These are phyloP conservation scores for Fonsecaea nubica DNA, from an alignment of 2,329 filamentous ascomycete genomes.

Conservation along the genomic window DNA sequence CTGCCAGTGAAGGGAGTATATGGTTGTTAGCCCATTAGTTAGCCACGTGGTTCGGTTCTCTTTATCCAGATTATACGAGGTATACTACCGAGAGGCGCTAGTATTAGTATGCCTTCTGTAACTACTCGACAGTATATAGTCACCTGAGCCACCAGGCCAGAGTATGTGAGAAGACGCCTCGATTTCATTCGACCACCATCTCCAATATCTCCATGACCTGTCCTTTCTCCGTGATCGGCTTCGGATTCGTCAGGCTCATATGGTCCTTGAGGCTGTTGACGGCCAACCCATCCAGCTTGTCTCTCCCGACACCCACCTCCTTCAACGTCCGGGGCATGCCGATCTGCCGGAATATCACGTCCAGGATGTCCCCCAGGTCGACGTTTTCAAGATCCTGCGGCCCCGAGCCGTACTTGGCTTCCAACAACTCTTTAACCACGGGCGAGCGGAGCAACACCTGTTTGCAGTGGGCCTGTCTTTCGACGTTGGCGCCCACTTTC, in stretches of 20 bases:
- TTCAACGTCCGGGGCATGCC: slow-evolving; percentile 62
- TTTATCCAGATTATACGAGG: too few species aligned
- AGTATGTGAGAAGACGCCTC: too few species aligned
- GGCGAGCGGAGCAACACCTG: slow-evolving; percentile 50
- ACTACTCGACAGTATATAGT: too few species aligned
- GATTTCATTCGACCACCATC: slow-evolving; percentile 43
- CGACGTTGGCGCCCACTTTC: slow-evolving; percentile 50
- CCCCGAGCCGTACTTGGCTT: slow-evolving; percentile 34
- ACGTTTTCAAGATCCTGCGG: slow-evolving; percentile 41
- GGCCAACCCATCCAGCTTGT: slow-evolving; percentile 58
- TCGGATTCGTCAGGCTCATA: slow-evolving; percentile 60
- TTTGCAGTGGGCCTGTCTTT: slow-evolving; percentile 51
- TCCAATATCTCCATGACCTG: slow-evolving; percentile 62
- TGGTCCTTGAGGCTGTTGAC: slow-evolving; percentile 58
- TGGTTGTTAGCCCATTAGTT: too few species aligned
- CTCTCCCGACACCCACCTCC: slow-evolving; percentile 58
- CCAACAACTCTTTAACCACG: slow-evolving; percentile 49
- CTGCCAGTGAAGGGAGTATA: too few species aligned
- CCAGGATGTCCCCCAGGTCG: slow-evolving; percentile 61
- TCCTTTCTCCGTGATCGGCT: slow-evolving; percentile 54
- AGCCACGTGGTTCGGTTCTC: too few species aligned
- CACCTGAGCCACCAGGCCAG: too few species aligned
- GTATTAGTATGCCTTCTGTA: too few species aligned
- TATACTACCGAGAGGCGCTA: too few species aligned
- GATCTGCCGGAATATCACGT: slow-evolving; percentile 58